Evolutionary conservation across 805 yeast genomes (phyloP), one percentile per base, ranked within the genome.

Genomic region (Zygoascus tannicola): DNA sequence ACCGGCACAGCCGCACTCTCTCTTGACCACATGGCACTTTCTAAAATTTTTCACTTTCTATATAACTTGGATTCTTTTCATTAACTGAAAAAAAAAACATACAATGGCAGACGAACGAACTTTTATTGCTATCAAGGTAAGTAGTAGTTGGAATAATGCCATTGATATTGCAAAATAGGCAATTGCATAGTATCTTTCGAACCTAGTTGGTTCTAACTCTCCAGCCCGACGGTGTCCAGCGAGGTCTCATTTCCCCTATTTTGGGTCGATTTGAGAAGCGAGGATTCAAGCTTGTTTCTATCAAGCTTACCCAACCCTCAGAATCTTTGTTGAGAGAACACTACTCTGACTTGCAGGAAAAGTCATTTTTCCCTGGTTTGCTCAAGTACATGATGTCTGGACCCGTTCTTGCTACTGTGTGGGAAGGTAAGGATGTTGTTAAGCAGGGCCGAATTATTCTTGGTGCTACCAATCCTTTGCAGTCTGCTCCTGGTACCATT

Each of bases 351-450:
- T 83, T 92, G 70, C 88, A 83, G 68, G 71, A 78, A 64, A 92
- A 92, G 79, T 94, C 97, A 63, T 92, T 92, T 78, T 92, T 88
- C 90, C 96, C 97, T 67, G 85, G 94, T 54, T 78, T 92, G 71
- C 78, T 85, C 66, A 75, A 86, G 55, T 88, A 88, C 85, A 94
- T 92, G 99, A 75, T 77, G 67, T 86, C 96, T 56, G 99, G 99
- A 61, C 99, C 99, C 67, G 83, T 92, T 59, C 80, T 90, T 62
- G 98, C 98, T 61, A 92, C 96, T 68, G 97, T 88, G 61, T 92
- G 99, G 99, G 97, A 92, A 74, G 99, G 99, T 73, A 92, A 88
- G 77, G 97, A 92, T 65, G 98, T 80, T 68, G 98, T 92, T 70
- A 88, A 90, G 76, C 95, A 85, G 71, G 98, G 98, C 69, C 84